These are phyloP conservation scores for Colletotrichum australisinense DNA, from an alignment of 2,329 filamentous ascomycete species.

Conservation along the genomic window DNA sequence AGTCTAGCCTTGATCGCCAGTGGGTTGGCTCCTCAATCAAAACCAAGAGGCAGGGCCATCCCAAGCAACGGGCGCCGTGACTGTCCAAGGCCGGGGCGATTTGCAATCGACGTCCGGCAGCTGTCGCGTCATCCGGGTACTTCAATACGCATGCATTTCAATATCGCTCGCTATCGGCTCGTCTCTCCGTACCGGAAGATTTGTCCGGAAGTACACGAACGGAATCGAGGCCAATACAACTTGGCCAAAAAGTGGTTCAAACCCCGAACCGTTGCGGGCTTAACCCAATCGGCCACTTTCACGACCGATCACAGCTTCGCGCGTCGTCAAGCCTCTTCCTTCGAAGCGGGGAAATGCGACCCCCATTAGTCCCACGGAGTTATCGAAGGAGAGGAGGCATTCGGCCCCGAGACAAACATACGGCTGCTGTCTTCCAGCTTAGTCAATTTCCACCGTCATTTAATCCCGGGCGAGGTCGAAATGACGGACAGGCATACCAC, in stretches of 20 bases:
- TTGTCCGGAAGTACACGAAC: background rate
- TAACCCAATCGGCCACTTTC: background rate
- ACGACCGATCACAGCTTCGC: conserved; percentile 7
- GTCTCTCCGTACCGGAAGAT: background rate
- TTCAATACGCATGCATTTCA: background rate
- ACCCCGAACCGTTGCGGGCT: conserved; percentile 5
- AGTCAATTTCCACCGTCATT: background rate
- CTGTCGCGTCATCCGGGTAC: background rate
- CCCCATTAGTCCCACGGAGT: background rate
- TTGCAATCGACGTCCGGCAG: background rate
- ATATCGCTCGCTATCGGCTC: conserved; percentile 3
- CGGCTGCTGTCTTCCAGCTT: background rate
- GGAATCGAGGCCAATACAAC: conserved; percentile 1
- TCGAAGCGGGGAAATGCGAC: background rate
- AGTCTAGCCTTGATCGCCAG: background rate
- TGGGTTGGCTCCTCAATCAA: background rate
- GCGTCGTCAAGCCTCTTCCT: conserved; percentile 11
- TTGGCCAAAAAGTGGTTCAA: conserved; percentile 22
- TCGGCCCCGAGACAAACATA: background rate
- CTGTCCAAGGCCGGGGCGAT: background rate
- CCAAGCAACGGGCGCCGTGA: background rate
- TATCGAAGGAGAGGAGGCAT: background rate
- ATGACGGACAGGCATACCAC: background rate
- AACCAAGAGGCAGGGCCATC: background rate
- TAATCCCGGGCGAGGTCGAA: background rate